Percentiles rank a stretch among this genome's conserved stretches.
These are phyloP conservation scores for Pestalotiopsis sp. DNA, from an alignment of 2,329 filamentous ascomycete species.

Conservation along the genomic window DNA sequence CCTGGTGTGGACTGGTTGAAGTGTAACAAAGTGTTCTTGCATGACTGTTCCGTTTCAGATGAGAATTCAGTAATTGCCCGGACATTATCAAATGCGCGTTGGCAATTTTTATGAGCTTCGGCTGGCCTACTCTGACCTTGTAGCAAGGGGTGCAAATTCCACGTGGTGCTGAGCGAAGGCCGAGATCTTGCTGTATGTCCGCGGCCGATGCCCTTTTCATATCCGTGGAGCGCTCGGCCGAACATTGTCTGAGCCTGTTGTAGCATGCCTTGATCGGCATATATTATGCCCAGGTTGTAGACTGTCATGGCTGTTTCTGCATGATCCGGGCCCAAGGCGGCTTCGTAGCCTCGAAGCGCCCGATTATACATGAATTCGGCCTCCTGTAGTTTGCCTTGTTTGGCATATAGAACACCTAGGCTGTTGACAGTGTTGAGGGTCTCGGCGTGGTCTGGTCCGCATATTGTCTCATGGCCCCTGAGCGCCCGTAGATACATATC, in stretches of 20 bases:
- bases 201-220: constrained; percentile 4
- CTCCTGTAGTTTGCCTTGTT: constrained; percentile 9
- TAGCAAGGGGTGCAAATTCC: neutral
- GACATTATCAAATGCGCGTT: neutral
- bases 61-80: neutral
- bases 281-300: constrained; percentile 32
- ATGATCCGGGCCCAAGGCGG: constrained; percentile 2
- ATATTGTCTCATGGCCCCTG: neutral
- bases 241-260: constrained; percentile 31
- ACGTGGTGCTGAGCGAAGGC: neutral
- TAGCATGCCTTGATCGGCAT: constrained; percentile 25
- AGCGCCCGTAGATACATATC: constrained; percentile 5
- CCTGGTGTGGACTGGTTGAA: neutral
- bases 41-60: neutral
- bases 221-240: constrained; percentile 29
- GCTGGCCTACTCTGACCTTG: neutral
- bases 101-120: neutral
- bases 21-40: neutral
- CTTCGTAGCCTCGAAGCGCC: constrained; percentile 10
- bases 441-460: constrained; percentile 8
- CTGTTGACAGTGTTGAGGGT: constrained; percentile 19
- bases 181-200: neutral
- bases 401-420: constrained; percentile 1
- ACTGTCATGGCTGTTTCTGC: constrained; percentile 13
- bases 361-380: constrained; percentile 10